Base-by-base conservation (phyloP, 2,329 filamentous ascomycete genomes). In the Sporothrix euskadiensis region DNA sequence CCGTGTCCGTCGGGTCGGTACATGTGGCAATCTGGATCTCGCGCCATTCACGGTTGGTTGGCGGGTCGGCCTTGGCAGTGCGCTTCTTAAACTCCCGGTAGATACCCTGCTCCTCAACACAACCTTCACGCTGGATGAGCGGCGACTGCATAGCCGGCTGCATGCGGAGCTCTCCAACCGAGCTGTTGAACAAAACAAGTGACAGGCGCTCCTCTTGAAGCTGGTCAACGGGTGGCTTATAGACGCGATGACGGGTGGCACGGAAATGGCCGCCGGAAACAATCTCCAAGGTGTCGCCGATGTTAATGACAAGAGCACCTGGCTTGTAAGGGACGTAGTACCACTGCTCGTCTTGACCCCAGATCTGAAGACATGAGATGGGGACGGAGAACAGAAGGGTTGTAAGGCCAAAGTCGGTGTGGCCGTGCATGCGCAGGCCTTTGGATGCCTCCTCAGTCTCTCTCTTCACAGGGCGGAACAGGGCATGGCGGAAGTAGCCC, bases 281-380 rank as follows among this genome's bases (percentile, higher is more conserved):
- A 71, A 85, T 83, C 77, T 85, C 79, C 35, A 84, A 77, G 1
- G 81, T 82, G 57, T 84, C 83, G 4, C 83, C 84, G 8, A 86
- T 83, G 68, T 87, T 87, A 65, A 85, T 82, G 5, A 86, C 83
- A n/a, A 86, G 81, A 0, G 83, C 84, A 16, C 83, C 83, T 4
- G 82, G 81, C 56, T 83, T 81, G 71, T 83, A 83, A 0, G 80
- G 81, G 0, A 85, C 84, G 22, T 84, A 83, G 57, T 84, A 83
- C 85, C 85, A 87, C 72, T 83, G 76, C 32, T 84, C 82, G 39
- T 82, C 78, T 3, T 80, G 81, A 71, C 77, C 82, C 80, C 83
- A 84, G 32, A 86, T 83, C 75, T 86, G 84, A 1, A 86, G 79
- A 0, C 82, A 83, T 0, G 84, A 83, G 19, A 86, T 81, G 2